Evolutionary conservation across 2,329 filamentous ascomycete genomes (phyloP).

Genomic region (Paecilomyces sp.): DNA sequence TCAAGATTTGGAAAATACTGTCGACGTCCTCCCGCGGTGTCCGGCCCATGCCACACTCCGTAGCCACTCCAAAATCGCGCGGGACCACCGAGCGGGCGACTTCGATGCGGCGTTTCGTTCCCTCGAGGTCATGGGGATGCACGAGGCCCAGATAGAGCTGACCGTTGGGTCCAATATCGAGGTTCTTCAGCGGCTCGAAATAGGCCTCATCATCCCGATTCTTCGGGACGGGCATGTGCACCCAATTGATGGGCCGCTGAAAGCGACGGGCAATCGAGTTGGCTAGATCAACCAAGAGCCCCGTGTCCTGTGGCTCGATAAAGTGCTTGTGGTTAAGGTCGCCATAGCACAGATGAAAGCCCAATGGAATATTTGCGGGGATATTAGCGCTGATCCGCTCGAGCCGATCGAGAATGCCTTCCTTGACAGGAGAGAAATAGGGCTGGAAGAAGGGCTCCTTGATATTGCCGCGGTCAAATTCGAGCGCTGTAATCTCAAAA

Average conservation of each 20-base stretch:
- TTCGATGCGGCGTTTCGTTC: slow-evolving; percentile 31
- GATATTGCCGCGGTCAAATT: slow-evolving; percentile 10
- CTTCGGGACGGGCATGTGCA: slow-evolving; percentile 41
- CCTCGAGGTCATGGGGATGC: slow-evolving; percentile 31
- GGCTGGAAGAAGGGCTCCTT: slow-evolving; percentile 27
- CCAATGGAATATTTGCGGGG: slow-evolving; percentile 30
- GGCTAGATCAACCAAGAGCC: slow-evolving; percentile 29
- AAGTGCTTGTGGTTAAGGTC: slow-evolving; percentile 40
- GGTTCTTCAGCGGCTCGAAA: slow-evolving; percentile 28
- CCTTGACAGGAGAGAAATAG: neutral
- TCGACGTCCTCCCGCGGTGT: slow-evolving; percentile 13
- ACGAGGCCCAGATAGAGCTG: slow-evolving; percentile 37
- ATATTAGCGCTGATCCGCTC: neutral
- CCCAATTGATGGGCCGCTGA: slow-evolving; percentile 27
- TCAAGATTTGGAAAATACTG: slow-evolving; percentile 1
- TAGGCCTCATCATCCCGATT: slow-evolving; percentile 29
- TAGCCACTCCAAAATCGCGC: slow-evolving; percentile 31
- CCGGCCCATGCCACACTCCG: slow-evolving; percentile 33
- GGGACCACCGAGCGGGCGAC: slow-evolving; percentile 24
- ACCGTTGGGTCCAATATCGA: slow-evolving; percentile 20
- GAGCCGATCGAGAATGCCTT: neutral
- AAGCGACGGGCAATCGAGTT: slow-evolving; percentile 21
- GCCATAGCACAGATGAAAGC: slow-evolving; percentile 44
- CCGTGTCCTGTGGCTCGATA: slow-evolving; percentile 33
- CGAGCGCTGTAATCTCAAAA: slow-evolving; percentile 10